Percentiles rank a stretch among this genome's conserved stretches.
Evolutionary conservation across 805 yeast species (phyloP).

Genomic region (Debaryomyces maramus): DNA sequence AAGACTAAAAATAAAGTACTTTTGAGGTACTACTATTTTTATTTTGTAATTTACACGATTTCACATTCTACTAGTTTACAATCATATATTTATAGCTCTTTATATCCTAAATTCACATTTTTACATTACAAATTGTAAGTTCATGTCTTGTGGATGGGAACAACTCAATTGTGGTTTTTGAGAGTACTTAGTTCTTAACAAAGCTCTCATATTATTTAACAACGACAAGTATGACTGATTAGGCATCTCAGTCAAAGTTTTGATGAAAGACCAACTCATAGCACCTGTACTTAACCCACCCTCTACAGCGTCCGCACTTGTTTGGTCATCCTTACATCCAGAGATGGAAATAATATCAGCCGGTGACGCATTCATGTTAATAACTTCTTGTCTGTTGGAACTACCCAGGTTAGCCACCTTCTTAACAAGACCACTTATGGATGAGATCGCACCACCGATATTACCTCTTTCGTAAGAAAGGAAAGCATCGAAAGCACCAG

Average conservation of each 20-base stretch:
- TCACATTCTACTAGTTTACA: no score
- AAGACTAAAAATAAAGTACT: no score
- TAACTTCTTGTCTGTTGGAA: slow-evolving; percentile 25
- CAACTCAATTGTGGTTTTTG: slow-evolving; percentile 43
- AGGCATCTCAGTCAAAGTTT: slow-evolving; percentile 25
- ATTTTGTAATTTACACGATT: no score
- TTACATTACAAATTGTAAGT: slow-evolving; percentile 34
- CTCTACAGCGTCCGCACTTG: slow-evolving; percentile 40
- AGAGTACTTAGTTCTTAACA: slow-evolving; percentile 31
- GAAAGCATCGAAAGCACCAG: slow-evolving; percentile 32
- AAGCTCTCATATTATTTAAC: slow-evolving; percentile 36
- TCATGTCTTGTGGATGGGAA: slow-evolving; percentile 41
- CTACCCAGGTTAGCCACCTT: slow-evolving; percentile 23
- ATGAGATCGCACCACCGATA: slow-evolving; percentile 37
- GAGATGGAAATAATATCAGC: slow-evolving; percentile 39
- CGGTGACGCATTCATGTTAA: slow-evolving; percentile 32
- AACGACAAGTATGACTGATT: slow-evolving; percentile 36
- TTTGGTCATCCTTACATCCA: slow-evolving; percentile 43
- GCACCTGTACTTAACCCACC: slow-evolving; percentile 40
- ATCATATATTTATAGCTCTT: no score
- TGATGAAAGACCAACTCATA: slow-evolving; percentile 40
- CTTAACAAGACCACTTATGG: slow-evolving; percentile 35
- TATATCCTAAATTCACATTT: no score
- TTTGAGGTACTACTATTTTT: no score
- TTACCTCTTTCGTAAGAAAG: slow-evolving; percentile 34